These are phyloP conservation scores for Yamadazyma sp. DNA, from an alignment of 1,139 yeast genomes.

Conservation along the genomic window DNA sequence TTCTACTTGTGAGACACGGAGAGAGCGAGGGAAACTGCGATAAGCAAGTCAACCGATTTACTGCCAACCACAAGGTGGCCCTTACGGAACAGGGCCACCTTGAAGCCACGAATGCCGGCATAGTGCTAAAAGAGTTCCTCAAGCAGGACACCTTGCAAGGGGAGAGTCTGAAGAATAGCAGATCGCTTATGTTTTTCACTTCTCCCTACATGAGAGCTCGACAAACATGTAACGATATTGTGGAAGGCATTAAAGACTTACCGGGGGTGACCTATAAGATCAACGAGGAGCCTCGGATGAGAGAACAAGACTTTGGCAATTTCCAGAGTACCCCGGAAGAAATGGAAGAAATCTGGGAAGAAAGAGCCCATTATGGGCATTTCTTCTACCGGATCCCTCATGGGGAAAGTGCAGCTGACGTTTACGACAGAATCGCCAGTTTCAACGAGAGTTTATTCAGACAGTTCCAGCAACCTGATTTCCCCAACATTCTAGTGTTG, in stretches of 20 bases:
- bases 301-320: constrained; percentile 95
- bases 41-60: constrained; percentile 69
- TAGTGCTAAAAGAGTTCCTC: constrained; percentile 52
- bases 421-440: constrained; percentile 84
- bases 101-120: constrained; percentile 73
- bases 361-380: constrained; percentile 86
- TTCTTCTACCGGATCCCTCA: constrained; percentile 88
- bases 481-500: constrained; percentile 72
- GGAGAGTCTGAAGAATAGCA: constrained; percentile 3
- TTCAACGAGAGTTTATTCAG: constrained; percentile 85
- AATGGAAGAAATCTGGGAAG: constrained; percentile 78
- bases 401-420: constrained; percentile 96
- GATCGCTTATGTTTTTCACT: constrained; percentile 61
- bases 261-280: constrained; percentile 52
- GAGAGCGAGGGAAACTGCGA: constrained; percentile 89
- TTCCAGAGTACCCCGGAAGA: constrained; percentile 77
- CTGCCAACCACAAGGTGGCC: constrained; percentile 77
- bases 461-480: constrained; percentile 66
- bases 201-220: constrained; percentile 83
- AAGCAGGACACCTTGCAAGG: constrained; percentile 31
- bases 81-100: constrained; percentile 66
- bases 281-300: constrained; percentile 82
- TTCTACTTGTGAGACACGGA: constrained; percentile 82
- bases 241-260: constrained; percentile 56
- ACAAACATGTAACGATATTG: constrained; percentile 71